phyloP scores from a whole-genome alignment of 208 protist species.

The Wallacemonas sp. region DNA sequence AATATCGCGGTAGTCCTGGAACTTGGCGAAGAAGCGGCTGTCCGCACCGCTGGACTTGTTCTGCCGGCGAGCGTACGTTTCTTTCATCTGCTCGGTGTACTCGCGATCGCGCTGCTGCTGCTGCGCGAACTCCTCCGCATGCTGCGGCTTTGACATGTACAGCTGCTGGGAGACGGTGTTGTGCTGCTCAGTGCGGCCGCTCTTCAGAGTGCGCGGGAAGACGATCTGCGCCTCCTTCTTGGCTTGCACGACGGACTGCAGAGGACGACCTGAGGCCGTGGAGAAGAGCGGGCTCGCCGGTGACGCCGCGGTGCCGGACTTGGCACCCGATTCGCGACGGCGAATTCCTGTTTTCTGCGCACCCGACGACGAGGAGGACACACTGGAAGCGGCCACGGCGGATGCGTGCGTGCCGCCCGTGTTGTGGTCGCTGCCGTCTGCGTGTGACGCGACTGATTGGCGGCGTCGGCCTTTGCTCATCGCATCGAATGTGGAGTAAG shows the following conservation, averaged over 20 bases:
- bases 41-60: conserved; percentile 34
- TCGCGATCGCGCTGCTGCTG: conserved; percentile 49
- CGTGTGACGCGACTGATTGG: neutral
- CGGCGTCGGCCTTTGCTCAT: conserved; percentile 18
- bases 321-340: neutral
- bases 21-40: conserved; percentile 61
- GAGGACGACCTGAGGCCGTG: conserved; percentile 31
- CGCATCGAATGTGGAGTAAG: conserved; percentile 37
- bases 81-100: conserved; percentile 46
- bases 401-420: too few relatives aligned
- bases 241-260: conserved; percentile 46
- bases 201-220: conserved; percentile 80
- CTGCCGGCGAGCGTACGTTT: conserved; percentile 25
- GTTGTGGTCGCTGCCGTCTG: too few relatives aligned
- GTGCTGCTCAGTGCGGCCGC: conserved; percentile 70
- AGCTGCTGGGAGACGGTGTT: conserved; percentile 63
- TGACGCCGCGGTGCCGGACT: neutral
- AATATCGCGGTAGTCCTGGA: conserved; percentile 79
- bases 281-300: conserved; percentile 1
- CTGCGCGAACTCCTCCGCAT: conserved; percentile 35
- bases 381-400: too few relatives aligned
- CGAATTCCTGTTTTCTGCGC: neutral
- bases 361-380: neutral
- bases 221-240: conserved; percentile 46
- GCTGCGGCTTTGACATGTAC: conserved; percentile 38